A percentile compares a stretch with the other conserved stretches of the same genome.
These are phyloP conservation scores for Thermochaetoides dissita DNA, from an alignment of 2,329 filamentous ascomycete species.

Conservation along the genomic window DNA sequence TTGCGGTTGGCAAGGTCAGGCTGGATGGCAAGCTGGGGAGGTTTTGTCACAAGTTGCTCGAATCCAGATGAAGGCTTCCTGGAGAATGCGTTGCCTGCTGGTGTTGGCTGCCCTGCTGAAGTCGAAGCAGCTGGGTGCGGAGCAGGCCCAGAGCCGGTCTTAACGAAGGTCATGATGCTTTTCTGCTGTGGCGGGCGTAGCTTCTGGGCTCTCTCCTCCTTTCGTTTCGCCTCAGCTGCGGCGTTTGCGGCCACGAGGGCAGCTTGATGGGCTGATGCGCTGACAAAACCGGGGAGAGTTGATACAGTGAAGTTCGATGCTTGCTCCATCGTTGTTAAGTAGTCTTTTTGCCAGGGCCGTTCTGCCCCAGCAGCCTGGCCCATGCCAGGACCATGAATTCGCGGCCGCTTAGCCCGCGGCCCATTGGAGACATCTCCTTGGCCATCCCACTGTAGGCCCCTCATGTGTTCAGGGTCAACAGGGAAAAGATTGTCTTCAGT, in stretches of 20 bases:
- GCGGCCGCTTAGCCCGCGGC: constrained; percentile 17
- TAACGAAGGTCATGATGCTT: constrained; percentile 30
- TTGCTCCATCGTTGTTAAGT: constrained; percentile 49
- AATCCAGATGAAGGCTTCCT: background rate
- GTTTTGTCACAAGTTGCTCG: constrained; percentile 3
- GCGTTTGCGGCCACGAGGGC: constrained; percentile 23
- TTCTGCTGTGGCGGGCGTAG: constrained; percentile 25
- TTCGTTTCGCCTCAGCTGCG: constrained; percentile 10
- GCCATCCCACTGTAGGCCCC: too few relatives aligned
- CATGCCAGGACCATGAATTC: constrained; percentile 18
- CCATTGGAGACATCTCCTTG: background rate
- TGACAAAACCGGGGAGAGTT: constrained; percentile 45
- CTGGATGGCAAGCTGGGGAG: constrained; percentile 3
- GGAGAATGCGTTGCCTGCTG: background rate
- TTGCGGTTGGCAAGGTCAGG: constrained; percentile 26
- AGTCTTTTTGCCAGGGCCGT: constrained; percentile 27
- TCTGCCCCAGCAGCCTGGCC: constrained; percentile 18
- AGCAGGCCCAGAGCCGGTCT: constrained; percentile 10
- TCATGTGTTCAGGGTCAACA: constrained; percentile 36
- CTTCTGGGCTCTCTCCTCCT: constrained; percentile 9
- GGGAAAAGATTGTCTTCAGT: constrained; percentile 58
- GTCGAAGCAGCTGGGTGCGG: background rate
- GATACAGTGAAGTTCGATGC: constrained; percentile 45
- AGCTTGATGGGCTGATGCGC: constrained; percentile 40
- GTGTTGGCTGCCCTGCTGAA: background rate